phyloP scores from a whole-genome alignment of 2,329 filamentous ascomycete species.

The Arachnopeziza araneosa region DNA sequence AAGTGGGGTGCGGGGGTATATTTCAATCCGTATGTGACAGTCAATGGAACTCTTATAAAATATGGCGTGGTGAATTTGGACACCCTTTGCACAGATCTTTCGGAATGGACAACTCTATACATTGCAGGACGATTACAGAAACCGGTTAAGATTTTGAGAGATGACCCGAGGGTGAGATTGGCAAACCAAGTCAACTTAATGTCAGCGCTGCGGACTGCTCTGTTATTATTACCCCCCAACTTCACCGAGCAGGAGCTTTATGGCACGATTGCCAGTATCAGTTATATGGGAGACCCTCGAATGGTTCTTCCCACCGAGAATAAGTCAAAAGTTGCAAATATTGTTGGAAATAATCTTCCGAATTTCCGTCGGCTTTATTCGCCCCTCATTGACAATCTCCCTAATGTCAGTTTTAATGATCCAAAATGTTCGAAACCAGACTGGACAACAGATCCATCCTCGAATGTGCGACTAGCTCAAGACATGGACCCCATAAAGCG shows the following conservation, averaged over 20 bases:
- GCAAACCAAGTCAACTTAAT: slow-evolving; percentile 95
- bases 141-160: slow-evolving; percentile 93
- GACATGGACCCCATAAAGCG: slow-evolving; percentile 90
- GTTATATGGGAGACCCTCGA: slow-evolving; percentile 92
- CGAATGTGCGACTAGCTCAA: slow-evolving; percentile 68
- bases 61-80: slow-evolving; percentile 95
- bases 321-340: slow-evolving; percentile 87
- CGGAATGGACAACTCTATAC: slow-evolving; percentile 90
- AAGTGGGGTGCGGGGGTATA: slow-evolving; percentile 89
- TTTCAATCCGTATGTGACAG: slow-evolving; percentile 91
- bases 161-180: slow-evolving; percentile 85
- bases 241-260: slow-evolving; percentile 90
- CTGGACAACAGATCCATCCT: slow-evolving; percentile 58
- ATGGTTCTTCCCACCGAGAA: slow-evolving; percentile 91
- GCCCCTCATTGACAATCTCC: slow-evolving; percentile 81
- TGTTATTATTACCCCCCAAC: slow-evolving; percentile 74
- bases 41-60: slow-evolving; percentile 95
- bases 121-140: slow-evolving; percentile 95
- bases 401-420: slow-evolving; percentile 77
- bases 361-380: slow-evolving; percentile 91
- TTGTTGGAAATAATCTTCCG: slow-evolving; percentile 83
- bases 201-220: slow-evolving; percentile 81
- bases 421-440: slow-evolving; percentile 48
- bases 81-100: slow-evolving; percentile 80
- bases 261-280: slow-evolving; percentile 84